Evolutionary conservation across 495 filamentous ascomycete genomes (phyloP), one percentile per base, ranked within the genome.

Genomic region (Thozetella sp.): DNA sequence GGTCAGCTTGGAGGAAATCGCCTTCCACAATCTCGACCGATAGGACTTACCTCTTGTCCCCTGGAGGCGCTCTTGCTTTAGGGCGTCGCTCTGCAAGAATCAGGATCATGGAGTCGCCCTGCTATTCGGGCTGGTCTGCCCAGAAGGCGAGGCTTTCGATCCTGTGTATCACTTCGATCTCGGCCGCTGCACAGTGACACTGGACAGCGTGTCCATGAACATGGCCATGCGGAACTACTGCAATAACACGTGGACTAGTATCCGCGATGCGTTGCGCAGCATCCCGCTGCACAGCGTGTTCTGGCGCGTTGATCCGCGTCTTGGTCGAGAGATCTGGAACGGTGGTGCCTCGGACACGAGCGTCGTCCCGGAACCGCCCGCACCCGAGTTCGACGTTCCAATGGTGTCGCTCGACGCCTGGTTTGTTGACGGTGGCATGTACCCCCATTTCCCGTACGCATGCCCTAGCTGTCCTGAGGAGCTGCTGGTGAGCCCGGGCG

Each of bases 21-120:
- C 4, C 15, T 56, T 25, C 22, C 25, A 43, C 22, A 43, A 1
- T 10, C 37, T 56, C n/a, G 54, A 56, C 19, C 54, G 54, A 1
- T 56, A 37, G 54, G 54, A 17, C 22, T 22, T 56, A 3, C 54
- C 54, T 11, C 43, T 48, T 0, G 23, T 56, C 0, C 54, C 54
- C 1, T 56, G 20, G 37, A 22, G 23, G 0, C 12, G 37, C 15
- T 37, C 43, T 26, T n/a, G 3, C 3, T 48, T 43, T 1, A 56
- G 25, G 17, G 27, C 27, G 12, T 56, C 37, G 13, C 19, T 56
- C 1, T 48, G 37, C 37, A 56, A 56, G 22, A 22, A 22, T 2
- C 37, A 37, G 11, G 37, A 56, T 20, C 54, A 56, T 19, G 54
- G 54, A 0, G 46, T 56, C 22, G 54, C 54, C 0, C 23, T 56